These are phyloP conservation scores for Hygrophila difformis DNA, from an alignment of 257 asterid species.

Conservation along the genomic window DNA sequence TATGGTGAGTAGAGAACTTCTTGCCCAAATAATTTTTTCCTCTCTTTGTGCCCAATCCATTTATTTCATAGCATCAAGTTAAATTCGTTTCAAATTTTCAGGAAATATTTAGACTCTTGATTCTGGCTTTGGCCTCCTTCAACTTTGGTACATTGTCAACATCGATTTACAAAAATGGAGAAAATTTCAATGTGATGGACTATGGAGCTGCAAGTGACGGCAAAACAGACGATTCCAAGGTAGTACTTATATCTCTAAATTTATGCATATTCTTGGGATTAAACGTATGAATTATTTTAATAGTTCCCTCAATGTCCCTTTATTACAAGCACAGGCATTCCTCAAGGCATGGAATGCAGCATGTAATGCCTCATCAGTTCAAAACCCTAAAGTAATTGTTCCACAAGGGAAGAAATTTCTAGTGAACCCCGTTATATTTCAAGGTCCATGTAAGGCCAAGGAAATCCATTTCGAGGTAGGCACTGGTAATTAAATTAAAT, in stretches of 20 bases:
- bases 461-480: conserved; percentile 37
- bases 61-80: too few species aligned
- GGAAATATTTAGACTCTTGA: conserved; percentile 20
- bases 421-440: conserved; percentile 36
- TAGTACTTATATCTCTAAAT: neutral
- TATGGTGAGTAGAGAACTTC: too few species aligned
- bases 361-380: conserved; percentile 28
- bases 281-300: too few species aligned
- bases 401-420: conserved; percentile 40
- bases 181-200: conserved; percentile 33
- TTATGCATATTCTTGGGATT: too few species aligned
- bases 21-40: too few species aligned
- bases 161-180: conserved; percentile 5
- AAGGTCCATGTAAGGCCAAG: conserved; percentile 50
- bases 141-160: conserved; percentile 8
- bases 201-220: conserved; percentile 47
- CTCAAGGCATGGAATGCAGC: conserved; percentile 61
- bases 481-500: too few species aligned
- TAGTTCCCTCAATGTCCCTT: too few species aligned
- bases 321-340: too few species aligned
- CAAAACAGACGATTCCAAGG: conserved; percentile 40
- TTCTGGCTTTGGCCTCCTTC: conserved; percentile 23
- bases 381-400: conserved; percentile 33
- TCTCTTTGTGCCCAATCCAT: too few species aligned
- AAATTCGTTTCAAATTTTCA: too few species aligned